Base-by-base conservation (phyloP, 176 grass and related monocot species). In the Musa acuminata region DNA sequence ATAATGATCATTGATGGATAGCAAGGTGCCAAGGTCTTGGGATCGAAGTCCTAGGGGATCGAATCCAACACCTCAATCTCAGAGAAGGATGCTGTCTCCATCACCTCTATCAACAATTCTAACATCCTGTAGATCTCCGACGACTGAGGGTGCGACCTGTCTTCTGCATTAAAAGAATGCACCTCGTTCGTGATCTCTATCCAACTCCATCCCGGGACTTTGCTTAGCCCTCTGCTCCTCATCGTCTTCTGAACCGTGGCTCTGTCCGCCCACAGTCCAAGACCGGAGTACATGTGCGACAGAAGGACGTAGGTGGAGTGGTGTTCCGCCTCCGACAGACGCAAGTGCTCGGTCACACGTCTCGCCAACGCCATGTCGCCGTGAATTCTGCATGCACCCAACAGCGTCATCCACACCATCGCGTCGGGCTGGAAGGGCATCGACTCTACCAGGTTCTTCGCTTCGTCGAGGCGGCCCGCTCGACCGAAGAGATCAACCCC, bases 171-270 rank as follows among this genome's bases (percentile, higher is more conserved):
- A 54, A 89, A 92, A 23, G 82, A 92, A 73, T 89, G 87, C 64
- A 87, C 77, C 65, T 87, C 72, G 23, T 87, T 85, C 20, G 77
- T 84, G 64, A 84, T 70, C 82, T 92, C 84, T 1, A 92, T 89
- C 90, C 90, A 92, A 72, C 90, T 89, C 87, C 90, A 92, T 71
- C 87, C 90, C 53, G 87, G 90, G 20, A 89, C 79, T 79, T 92
- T 92, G 29, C 29, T 89, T 73, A 92, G 80, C 52, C 87, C 82
- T 75, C 77, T 86, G 11, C 72, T 72, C 70, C 81, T 92, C 90
- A 92, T 92, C 49, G 53, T 74, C 67, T 17, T 92, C 70, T 89
- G 90, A n/a, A 92, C 65, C 9, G 26, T 72, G 69, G 84, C 87
- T 59, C 87, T 87, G 9, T 85, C 77, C 63, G 68, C 74, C 90